phyloP scores from a whole-genome alignment of 176 grass and related monocot genomes.

The Zea luxurians region DNA sequence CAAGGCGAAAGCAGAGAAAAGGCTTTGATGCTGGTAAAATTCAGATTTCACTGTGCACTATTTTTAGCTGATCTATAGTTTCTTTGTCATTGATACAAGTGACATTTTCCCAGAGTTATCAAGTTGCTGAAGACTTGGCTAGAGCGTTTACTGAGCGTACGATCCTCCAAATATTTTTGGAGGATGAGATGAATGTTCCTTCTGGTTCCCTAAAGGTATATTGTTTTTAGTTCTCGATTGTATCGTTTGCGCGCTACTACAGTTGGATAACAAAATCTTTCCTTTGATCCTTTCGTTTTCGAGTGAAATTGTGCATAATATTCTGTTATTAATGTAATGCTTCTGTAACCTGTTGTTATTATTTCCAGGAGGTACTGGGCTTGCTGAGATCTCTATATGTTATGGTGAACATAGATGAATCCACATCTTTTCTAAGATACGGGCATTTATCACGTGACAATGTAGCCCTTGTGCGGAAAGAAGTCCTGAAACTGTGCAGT shows the following conservation, averaged over 20 bases:
- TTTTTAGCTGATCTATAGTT: slow-evolving; percentile 11
- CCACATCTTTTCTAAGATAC: slow-evolving; percentile 77
- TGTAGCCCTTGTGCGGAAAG: slow-evolving; percentile 68
- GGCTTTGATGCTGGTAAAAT: slow-evolving; percentile 81
- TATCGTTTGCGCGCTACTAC: not conserved
- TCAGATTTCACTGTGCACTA: not conserved
- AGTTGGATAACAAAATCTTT: not conserved
- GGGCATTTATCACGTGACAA: slow-evolving; percentile 68
- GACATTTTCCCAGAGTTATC: slow-evolving; percentile 65
- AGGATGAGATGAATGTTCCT: slow-evolving; percentile 61
- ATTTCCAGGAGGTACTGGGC: slow-evolving; percentile 66
- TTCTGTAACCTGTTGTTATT: slow-evolving; percentile 16
- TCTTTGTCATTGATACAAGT: slow-evolving; percentile 23
- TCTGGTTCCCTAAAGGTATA: slow-evolving; percentile 69
- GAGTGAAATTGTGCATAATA: not conserved
- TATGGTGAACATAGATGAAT: slow-evolving; percentile 81
- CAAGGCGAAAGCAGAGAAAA: slow-evolving; percentile 74
- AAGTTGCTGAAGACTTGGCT: slow-evolving; percentile 88
- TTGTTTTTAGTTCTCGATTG: not conserved
- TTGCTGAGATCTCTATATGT: slow-evolving; percentile 91
- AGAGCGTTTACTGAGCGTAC: slow-evolving; percentile 82
- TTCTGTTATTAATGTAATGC: not conserved
- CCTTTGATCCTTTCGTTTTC: not conserved
- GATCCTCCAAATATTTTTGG: slow-evolving; percentile 74
- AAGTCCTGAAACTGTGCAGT: slow-evolving; percentile 64